Percentiles rank a stretch among this genome's conserved stretches.
Evolutionary conservation across 441 rosid genomes (phyloP).

Genomic region (Euphorbia schlechtendalii): DNA sequence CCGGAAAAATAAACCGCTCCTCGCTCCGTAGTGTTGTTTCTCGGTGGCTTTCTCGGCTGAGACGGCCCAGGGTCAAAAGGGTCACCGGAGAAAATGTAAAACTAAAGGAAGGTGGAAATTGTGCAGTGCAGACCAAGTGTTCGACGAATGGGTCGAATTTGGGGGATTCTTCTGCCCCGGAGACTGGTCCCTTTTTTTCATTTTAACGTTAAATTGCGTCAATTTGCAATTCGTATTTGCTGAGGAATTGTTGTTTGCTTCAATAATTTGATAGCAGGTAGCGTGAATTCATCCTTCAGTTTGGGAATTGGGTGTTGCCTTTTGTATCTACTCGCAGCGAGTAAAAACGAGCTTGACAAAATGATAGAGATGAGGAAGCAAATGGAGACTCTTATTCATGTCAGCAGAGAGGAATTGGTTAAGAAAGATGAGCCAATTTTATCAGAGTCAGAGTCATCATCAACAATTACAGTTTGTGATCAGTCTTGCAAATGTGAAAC

Average conservation of each 20-base stretch:
- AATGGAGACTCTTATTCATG: constrained; percentile 45
- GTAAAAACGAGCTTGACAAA: constrained; percentile 58
- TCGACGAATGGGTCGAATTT: constrained; percentile 13
- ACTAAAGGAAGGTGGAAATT: not conserved
- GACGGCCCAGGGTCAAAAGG: constrained; percentile 10
- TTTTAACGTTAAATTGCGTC: not conserved
- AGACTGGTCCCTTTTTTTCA: not conserved
- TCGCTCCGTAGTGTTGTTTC: constrained; percentile 6
- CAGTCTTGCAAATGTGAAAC: no score
- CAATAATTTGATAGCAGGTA: constrained; percentile 21
- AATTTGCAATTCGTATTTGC: not conserved
- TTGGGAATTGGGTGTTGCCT: constrained; percentile 53
- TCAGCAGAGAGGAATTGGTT: constrained; percentile 26
- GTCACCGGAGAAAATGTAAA: constrained; percentile 1
- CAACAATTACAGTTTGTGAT: constrained; percentile 21
- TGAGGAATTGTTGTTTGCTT: not conserved
- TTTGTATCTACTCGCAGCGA: constrained; percentile 46
- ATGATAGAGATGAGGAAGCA: constrained; percentile 43
- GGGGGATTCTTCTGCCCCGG: constrained; percentile 3
- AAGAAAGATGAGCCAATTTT: constrained; percentile 19
- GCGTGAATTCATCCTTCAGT: constrained; percentile 31
- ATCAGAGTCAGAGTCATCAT: constrained; percentile 25
- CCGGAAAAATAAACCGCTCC: not conserved
- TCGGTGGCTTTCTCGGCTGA: constrained; percentile 22
- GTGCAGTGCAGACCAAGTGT: constrained; percentile 5